A percentile compares a stretch with the other conserved stretches of the same genome.
Conservation (phyloP, 2,329 filamentous ascomycete species). For the Colletotrichum endophyticum region DNA sequence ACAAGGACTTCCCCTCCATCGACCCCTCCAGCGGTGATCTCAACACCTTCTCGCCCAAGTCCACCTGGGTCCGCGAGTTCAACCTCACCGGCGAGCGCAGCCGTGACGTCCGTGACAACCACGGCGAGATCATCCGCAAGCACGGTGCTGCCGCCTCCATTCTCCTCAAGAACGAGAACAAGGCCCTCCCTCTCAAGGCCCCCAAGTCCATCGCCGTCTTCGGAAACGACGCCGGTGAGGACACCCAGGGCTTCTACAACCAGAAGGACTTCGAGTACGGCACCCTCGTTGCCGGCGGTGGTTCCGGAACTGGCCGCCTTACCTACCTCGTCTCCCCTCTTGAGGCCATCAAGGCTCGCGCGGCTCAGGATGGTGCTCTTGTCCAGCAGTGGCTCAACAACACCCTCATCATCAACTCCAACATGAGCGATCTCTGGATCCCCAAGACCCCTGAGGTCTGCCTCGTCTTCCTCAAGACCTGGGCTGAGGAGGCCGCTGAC, state of each 20-base stretch:
- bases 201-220: conserved; percentile 63
- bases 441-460: conserved; percentile 65
- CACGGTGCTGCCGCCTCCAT: conserved; percentile 64
- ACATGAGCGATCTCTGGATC: conserved; percentile 50
- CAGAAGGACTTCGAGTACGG: conserved; percentile 67
- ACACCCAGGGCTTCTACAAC: conserved; percentile 69
- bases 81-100: conserved; percentile 57
- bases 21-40: conserved; percentile 53
- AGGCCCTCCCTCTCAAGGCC: conserved; percentile 62
- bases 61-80: conserved; percentile 45
- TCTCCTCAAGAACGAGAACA: conserved; percentile 73
- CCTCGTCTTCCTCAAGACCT: conserved; percentile 68
- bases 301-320: conserved; percentile 59
- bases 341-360: conserved; percentile 60
- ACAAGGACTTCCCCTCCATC: conserved; percentile 47
- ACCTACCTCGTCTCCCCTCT: conserved; percentile 72
- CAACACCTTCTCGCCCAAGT: conserved; percentile 52
- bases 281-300: conserved; percentile 64
- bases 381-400: conserved; percentile 51
- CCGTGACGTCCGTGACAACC: conserved; percentile 56
- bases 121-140: conserved; percentile 60
- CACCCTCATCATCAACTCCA: conserved; percentile 40
- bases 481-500: conserved; percentile 69
- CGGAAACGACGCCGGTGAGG: conserved; percentile 67
- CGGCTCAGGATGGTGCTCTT: conserved; percentile 42